These are phyloP conservation scores for Globisporangium ultimum DNA, from an alignment of 352 stramenopile genomes.

Conservation along the genomic window DNA sequence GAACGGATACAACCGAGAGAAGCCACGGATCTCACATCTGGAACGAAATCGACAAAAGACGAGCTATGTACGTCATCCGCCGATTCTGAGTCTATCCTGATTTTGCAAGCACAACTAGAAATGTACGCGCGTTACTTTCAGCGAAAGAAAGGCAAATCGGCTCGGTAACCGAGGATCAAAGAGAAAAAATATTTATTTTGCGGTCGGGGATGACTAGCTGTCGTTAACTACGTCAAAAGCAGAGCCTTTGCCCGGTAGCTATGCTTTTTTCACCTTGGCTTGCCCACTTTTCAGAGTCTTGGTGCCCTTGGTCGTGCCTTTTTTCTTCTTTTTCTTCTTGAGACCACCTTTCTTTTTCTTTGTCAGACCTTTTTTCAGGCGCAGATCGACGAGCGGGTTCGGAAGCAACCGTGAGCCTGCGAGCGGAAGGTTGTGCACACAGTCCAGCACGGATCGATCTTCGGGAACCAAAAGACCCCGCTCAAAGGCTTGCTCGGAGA, in stretches of 20 bases:
- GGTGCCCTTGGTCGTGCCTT: too few species aligned
- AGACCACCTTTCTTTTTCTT: slow-evolving; percentile 39
- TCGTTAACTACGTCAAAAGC: too few species aligned
- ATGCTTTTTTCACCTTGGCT: too few species aligned
- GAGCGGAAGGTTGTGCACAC: slow-evolving; percentile 47
- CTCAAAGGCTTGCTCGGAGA: slow-evolving; percentile 37
- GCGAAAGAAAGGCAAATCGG: slow-evolving; percentile 4
- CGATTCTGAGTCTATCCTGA: not conserved
- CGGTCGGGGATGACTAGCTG: slow-evolving; percentile 2
- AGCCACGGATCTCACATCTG: not conserved
- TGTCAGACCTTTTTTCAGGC: slow-evolving; percentile 24
- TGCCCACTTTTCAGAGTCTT: slow-evolving; percentile 23
- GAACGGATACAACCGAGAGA: too few species aligned
- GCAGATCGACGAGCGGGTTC: slow-evolving; percentile 40
- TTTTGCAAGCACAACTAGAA: slow-evolving; percentile 15
- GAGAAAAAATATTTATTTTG: slow-evolving; percentile 15
- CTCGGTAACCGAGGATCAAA: not conserved
- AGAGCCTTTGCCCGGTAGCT: too few species aligned
- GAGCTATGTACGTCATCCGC: not conserved
- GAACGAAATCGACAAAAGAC: not conserved
- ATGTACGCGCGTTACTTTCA: slow-evolving; percentile 27
- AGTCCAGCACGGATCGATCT: slow-evolving; percentile 46
- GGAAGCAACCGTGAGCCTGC: slow-evolving; percentile 35
- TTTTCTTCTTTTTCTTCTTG: slow-evolving; percentile 41
- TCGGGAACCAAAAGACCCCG: slow-evolving; percentile 58